Conservation (phyloP, 352 stramenopile species). For the Detonula confervacea region DNA sequence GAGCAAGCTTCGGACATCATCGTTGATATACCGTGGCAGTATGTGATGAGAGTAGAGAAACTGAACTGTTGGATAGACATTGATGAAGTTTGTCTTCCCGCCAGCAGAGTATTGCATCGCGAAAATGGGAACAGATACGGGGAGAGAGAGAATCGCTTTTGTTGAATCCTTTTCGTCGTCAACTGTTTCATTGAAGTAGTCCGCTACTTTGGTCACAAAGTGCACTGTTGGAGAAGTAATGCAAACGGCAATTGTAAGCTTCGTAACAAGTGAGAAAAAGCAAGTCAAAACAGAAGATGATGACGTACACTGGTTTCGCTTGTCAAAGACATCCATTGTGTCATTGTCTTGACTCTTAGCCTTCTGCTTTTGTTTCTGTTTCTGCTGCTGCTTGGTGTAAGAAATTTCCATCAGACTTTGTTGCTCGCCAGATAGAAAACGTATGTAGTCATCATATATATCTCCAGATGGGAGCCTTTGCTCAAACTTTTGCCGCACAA, state of each 20-base stretch:
- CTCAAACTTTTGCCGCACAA: slow-evolving; percentile 69
- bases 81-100: slow-evolving; percentile 53
- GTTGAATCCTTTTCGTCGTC: slow-evolving; percentile 41
- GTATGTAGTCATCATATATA: slow-evolving; percentile 69
- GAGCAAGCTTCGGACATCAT: slow-evolving; percentile 47
- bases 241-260: too few relatives aligned
- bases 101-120: slow-evolving; percentile 53
- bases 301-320: slow-evolving; percentile 53
- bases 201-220: slow-evolving; percentile 31
- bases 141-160: slow-evolving; percentile 53
- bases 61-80: slow-evolving; percentile 70
- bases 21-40: slow-evolving; percentile 56
- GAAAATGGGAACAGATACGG: slow-evolving; percentile 63
- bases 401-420: slow-evolving; percentile 72
- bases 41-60: slow-evolving; percentile 75
- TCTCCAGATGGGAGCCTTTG: slow-evolving; percentile 49
- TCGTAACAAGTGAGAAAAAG: too few relatives aligned
- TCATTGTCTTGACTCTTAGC: slow-evolving; percentile 68
- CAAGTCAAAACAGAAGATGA: too few relatives aligned
- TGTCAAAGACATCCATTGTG: slow-evolving; percentile 71
- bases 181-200: slow-evolving; percentile 55
- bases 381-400: slow-evolving; percentile 76
- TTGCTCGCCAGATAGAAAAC: slow-evolving; percentile 69
- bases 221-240: too few relatives aligned
- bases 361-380: slow-evolving; percentile 77